Evolutionary conservation across 352 stramenopile species (phyloP).

Genomic region (Thraustochytrium striatum): DNA sequence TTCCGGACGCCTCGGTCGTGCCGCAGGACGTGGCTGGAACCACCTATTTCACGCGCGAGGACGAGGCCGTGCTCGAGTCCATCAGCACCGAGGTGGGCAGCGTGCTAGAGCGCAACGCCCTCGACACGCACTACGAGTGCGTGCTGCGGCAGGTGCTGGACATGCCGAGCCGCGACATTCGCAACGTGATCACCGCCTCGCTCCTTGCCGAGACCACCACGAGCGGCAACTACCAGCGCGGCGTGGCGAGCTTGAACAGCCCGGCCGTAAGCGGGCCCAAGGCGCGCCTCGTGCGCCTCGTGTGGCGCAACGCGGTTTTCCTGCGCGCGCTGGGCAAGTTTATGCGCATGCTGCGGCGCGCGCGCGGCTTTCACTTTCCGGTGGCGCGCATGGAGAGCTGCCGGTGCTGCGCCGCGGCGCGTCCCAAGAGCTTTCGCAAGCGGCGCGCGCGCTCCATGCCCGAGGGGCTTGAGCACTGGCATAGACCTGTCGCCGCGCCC

Average conservation of each 20-base stretch:
- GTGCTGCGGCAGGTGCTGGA: conserved; percentile 66
- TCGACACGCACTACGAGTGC: conserved; percentile 62
- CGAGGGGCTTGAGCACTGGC: no score
- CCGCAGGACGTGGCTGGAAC: not conserved
- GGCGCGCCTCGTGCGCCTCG: not conserved
- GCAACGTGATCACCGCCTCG: not conserved
- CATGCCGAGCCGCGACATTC: conserved; percentile 56
- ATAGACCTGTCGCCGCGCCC: no score
- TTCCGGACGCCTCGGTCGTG: not conserved
- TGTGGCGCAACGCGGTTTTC: not conserved
- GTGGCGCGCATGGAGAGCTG: not conserved
- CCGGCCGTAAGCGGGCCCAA: not conserved
- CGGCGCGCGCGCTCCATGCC: no score
- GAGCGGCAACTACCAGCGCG: not conserved
- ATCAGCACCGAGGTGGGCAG: not conserved
- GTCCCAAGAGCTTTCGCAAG: no score
- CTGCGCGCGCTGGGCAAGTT: not conserved
- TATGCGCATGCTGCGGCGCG: not conserved
- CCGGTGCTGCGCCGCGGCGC: not conserved
- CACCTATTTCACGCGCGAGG: not conserved
- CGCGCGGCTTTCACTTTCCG: not conserved
- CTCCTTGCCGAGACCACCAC: not conserved
- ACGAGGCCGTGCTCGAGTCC: not conserved
- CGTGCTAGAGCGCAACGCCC: conserved; percentile 56
- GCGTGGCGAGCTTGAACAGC: not conserved